Percentiles rank a stretch among this genome's conserved stretches.
phyloP scores from a whole-genome alignment of 2,329 filamentous ascomycete species.

The Diplodia seriata region DNA sequence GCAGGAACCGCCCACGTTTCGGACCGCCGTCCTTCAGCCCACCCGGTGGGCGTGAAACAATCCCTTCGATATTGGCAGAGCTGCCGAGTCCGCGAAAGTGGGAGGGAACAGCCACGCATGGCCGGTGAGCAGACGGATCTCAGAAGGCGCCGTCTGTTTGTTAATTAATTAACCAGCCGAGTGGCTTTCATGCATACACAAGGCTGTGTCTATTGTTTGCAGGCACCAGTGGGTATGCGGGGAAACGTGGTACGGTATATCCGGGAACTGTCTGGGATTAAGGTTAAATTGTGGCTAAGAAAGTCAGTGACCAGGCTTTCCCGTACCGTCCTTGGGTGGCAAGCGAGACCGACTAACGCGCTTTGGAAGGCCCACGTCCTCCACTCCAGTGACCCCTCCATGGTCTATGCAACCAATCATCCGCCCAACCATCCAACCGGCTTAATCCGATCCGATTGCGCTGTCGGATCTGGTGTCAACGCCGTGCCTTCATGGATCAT shows the following conservation, averaged over 20 bases:
- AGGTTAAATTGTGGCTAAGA: conserved; percentile 28
- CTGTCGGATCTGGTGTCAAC: not conserved
- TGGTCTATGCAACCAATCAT: not conserved
- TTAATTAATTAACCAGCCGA: not conserved
- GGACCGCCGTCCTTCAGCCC: conserved; percentile 8
- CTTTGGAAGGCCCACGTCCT: conserved; percentile 11
- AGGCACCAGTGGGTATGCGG: conserved; percentile 1
- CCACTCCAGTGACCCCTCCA: not conserved
- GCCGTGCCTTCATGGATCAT: not conserved
- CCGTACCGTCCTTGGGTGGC: conserved; percentile 1
- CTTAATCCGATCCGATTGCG: not conserved
- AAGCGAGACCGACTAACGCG: conserved; percentile 14
- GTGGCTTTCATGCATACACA: not conserved
- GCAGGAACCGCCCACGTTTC: not conserved
- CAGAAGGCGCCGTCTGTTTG: not conserved
- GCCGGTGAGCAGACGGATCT: not conserved
- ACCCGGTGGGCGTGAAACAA: conserved; percentile 25
- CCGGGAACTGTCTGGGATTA: conserved; percentile 4
- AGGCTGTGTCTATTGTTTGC: not conserved
- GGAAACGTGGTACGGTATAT: conserved; percentile 4
- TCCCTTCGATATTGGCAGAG: not conserved
- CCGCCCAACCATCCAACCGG: not conserved
- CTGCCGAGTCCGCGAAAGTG: not conserved
- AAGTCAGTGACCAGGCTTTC: not conserved
- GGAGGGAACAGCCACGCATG: not conserved